Percentiles rank a stretch among this genome's conserved stretches.
phyloP scores from a whole-genome alignment of 768 basidiomycete genomes.

The Sporobolomyces phaffii region DNA sequence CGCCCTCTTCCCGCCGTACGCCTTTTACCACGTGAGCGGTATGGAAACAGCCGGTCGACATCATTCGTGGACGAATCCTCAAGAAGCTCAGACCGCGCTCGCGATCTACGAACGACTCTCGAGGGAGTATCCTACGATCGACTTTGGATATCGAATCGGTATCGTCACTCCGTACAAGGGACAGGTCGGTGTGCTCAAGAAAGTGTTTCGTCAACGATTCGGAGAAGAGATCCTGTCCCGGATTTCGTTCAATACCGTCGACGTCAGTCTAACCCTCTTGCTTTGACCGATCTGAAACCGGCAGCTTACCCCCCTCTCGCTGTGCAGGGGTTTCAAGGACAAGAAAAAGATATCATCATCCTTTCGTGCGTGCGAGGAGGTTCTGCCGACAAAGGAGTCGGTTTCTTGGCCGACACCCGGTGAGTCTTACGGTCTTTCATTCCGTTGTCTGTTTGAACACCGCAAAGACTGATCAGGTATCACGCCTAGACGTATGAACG shows the following conservation, averaged over 20 bases:
- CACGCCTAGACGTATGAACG: constrained; percentile 76
- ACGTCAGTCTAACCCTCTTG: constrained; percentile 2
- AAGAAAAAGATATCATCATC: constrained; percentile 97
- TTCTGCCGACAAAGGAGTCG: constrained; percentile 65
- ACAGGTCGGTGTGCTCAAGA: constrained; percentile 69
- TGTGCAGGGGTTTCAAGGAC: constrained; percentile 85
- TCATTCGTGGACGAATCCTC: constrained; percentile 68
- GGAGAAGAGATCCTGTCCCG: constrained; percentile 62
- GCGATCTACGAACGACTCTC: constrained; percentile 67
- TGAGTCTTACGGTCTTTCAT: constrained; percentile 16
- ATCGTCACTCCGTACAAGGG: constrained; percentile 93
- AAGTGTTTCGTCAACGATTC: constrained; percentile 64
- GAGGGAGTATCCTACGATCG: constrained; percentile 54
- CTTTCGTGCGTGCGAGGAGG: constrained; percentile 93
- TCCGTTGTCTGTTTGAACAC: too few relatives aligned
- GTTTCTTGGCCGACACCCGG: constrained; percentile 72
- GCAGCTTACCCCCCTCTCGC: neutral
- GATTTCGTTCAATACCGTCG: constrained; percentile 93
- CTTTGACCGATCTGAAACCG: neutral
- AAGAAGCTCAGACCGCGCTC: constrained; percentile 69
- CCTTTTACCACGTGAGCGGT: constrained; percentile 79
- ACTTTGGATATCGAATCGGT: constrained; percentile 54
- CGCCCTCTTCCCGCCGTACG: constrained; percentile 55
- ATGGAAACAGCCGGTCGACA: constrained; percentile 58
- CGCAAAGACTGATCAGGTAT: too few relatives aligned